Conservation (phyloP, 2,329 filamentous ascomycete species). For the Xylaria sp. region DNA sequence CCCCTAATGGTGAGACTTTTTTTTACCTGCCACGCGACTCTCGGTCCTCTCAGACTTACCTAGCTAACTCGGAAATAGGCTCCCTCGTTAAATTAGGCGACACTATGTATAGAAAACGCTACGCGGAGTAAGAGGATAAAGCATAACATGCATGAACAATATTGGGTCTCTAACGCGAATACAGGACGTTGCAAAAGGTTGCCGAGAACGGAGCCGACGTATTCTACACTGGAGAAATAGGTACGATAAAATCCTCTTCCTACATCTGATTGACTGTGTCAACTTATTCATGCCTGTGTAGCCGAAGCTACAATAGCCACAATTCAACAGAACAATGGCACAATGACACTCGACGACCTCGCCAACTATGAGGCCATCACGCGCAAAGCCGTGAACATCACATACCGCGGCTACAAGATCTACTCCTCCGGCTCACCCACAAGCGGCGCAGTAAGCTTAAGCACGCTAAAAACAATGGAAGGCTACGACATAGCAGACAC, state of each 20-base stretch:
- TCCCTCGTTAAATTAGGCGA: slow-evolving; percentile 77
- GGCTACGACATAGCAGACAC: slow-evolving; percentile 72
- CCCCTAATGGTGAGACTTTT: slow-evolving; percentile 69
- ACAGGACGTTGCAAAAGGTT: slow-evolving; percentile 76
- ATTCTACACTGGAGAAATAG: slow-evolving; percentile 78
- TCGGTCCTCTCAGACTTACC: neutral
- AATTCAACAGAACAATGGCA: slow-evolving; percentile 78
- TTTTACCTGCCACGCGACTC: too few species aligned
- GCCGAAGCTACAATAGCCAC: slow-evolving; percentile 78
- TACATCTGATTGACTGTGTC: neutral
- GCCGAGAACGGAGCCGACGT: slow-evolving; percentile 76
- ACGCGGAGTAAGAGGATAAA: slow-evolving; percentile 63
- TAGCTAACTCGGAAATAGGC: slow-evolving; percentile 50
- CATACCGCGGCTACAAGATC: slow-evolving; percentile 77
- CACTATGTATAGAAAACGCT: slow-evolving; percentile 81
- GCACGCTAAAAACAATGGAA: slow-evolving; percentile 84
- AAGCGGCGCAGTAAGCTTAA: slow-evolving; percentile 79
- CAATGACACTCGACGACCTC: slow-evolving; percentile 64
- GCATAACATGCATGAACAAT: neutral
- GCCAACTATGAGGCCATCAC: slow-evolving; percentile 74
- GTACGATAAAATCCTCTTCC: slow-evolving; percentile 52
- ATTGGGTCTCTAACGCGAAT: slow-evolving; percentile 52
- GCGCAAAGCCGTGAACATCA: slow-evolving; percentile 70
- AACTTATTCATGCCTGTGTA: slow-evolving; percentile 49
- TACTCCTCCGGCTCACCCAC: slow-evolving; percentile 78